These are phyloP conservation scores for Lichtheimia corymbifera DNA, from an alignment of 371 early-diverging fungal genomes.

Conservation along the genomic window DNA sequence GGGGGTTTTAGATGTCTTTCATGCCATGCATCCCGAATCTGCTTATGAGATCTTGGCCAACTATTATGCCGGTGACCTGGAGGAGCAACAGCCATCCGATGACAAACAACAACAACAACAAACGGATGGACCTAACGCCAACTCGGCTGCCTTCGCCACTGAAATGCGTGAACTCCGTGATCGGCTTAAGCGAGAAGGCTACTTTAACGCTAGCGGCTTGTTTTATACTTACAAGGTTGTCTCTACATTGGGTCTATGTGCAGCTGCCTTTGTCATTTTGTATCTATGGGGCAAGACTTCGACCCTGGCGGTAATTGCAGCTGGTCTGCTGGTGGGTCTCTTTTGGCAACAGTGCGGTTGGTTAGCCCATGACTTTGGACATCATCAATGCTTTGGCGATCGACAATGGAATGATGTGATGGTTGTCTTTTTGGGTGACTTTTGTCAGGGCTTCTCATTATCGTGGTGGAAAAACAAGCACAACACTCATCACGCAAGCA, in stretches of 20 bases:
- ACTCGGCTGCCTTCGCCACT: conserved; percentile 42
- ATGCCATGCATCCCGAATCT: conserved; percentile 79
- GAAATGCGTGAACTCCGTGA: conserved; percentile 72
- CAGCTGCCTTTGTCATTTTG: conserved; percentile 53
- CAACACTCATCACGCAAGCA: conserved; percentile 85
- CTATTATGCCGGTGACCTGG: conserved; percentile 80
- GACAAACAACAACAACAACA: conserved; percentile 9
- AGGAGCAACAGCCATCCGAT: conserved; percentile 14
- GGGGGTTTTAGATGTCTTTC: conserved; percentile 70
- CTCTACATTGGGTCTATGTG: conserved; percentile 58
- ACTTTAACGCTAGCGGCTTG: conserved; percentile 67
- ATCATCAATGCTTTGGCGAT: conserved; percentile 82
- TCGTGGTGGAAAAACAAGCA: conserved; percentile 92
- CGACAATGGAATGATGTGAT: conserved; percentile 64
- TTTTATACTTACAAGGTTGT: conserved; percentile 71
- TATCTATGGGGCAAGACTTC: conserved; percentile 55
- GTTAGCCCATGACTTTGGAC: conserved; percentile 87
- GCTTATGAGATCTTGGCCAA: conserved; percentile 75
- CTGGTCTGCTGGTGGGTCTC: conserved; percentile 68
- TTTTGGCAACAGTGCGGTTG: conserved; percentile 91
- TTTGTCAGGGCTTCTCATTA: conserved; percentile 78
- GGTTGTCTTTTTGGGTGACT: conserved; percentile 76
- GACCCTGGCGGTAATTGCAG: conserved; percentile 54
- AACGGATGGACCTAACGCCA: conserved; percentile 8
- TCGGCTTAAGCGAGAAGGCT: conserved; percentile 59